These are phyloP conservation scores for Nicotiana tabacum DNA, from an alignment of 257 asterid species.

Conservation along the genomic window DNA sequence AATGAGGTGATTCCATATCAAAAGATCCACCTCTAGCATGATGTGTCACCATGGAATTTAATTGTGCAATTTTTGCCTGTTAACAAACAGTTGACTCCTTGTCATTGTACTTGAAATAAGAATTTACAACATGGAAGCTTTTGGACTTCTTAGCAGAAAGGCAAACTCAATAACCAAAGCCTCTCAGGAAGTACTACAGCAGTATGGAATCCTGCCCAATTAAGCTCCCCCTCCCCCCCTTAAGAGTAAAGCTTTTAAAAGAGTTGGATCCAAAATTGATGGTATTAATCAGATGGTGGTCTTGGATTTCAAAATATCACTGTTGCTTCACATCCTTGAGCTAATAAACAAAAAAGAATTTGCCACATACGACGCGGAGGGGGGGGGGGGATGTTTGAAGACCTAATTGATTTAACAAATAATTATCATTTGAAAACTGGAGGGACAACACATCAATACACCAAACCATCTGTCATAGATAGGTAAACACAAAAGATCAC, in stretches of 20 bases:
- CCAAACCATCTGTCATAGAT: not conserved
- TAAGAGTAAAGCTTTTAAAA: not conserved
- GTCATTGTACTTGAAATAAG: slow-evolving; percentile 1
- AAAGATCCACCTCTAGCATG: slow-evolving; percentile 42
- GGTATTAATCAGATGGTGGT: not conserved
- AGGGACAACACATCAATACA: not conserved
- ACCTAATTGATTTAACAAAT: too few relatives aligned
- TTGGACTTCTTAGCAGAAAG: not conserved
- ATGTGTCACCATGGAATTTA: slow-evolving; percentile 57
- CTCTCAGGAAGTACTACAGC: not conserved
- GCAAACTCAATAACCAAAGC: not conserved
- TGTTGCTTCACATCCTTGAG: not conserved
- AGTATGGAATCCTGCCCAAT: not conserved
- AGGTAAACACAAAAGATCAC: not conserved
- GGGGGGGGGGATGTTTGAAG: too few relatives aligned
- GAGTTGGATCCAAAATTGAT: not conserved
- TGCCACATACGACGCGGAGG: too few relatives aligned
- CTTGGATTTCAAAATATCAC: not conserved
- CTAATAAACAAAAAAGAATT: too few relatives aligned
- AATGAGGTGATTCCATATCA: slow-evolving; percentile 40
- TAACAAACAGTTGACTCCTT: not conserved
- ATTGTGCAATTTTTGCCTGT: slow-evolving; percentile 77
- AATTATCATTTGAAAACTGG: too few relatives aligned
- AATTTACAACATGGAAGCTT: not conserved
- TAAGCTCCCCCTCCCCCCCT: not conserved